Conservation (phyloP, 805 yeast genomes). For the Blastobotrys americana region DNA sequence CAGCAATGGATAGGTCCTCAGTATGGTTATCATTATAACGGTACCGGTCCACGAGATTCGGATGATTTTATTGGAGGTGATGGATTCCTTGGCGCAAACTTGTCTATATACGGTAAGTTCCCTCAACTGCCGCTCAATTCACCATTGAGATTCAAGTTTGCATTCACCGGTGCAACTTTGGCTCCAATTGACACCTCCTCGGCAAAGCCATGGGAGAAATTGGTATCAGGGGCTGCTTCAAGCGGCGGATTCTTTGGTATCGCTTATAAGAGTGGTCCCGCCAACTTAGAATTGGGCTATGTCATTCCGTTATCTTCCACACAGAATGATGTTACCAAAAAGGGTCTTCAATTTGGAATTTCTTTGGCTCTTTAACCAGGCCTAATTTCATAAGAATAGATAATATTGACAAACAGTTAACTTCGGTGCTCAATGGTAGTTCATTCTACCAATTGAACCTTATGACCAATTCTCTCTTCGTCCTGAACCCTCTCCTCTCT, state of each 20-base stretch:
- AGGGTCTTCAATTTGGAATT: conserved; percentile 52
- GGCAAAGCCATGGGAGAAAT: conserved; percentile 18
- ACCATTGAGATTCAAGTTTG: conserved; percentile 55
- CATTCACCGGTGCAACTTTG: conserved; percentile 59
- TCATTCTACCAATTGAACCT: no score
- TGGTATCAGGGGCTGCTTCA: conserved; percentile 31
- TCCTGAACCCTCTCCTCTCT: no score
- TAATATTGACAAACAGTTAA: no score
- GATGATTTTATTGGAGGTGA: conserved; percentile 61
- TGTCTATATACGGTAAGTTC: conserved; percentile 50
- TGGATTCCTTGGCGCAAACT: conserved; percentile 47
- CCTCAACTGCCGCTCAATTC: conserved; percentile 40
- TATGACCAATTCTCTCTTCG: no score
- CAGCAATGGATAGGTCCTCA: conserved; percentile 37
- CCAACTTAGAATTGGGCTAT: conserved; percentile 56
- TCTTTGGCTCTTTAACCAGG: background rate
- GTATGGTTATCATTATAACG: conserved; percentile 57
- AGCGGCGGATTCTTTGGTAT: conserved; percentile 50
- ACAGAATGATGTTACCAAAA: conserved; percentile 40
- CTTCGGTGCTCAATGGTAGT: no score
- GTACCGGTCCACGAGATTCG: conserved; percentile 54
- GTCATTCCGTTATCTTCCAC: conserved; percentile 47
- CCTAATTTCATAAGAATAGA: no score
- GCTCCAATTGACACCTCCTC: conserved; percentile 14
- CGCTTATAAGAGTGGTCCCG: conserved; percentile 49